These are phyloP conservation scores for Lepiota subincarnata DNA, from an alignment of 768 basidiomycete species.

Conservation along the genomic window DNA sequence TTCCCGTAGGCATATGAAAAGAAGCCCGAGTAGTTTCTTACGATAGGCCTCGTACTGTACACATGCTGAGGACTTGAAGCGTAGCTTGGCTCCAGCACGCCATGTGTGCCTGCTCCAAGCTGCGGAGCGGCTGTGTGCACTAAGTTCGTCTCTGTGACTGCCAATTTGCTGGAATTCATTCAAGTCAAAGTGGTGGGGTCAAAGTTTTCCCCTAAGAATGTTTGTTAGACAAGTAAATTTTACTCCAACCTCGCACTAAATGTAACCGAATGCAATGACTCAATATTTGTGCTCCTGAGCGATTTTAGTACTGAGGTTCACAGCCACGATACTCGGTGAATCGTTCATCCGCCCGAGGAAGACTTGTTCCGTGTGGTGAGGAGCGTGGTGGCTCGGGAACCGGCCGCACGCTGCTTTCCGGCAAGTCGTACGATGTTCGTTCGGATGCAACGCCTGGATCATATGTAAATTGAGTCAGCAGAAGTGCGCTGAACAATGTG, in stretches of 20 bases:
- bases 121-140: not conserved
- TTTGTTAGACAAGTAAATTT: too few relatives aligned
- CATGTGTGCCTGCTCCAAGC: not conserved
- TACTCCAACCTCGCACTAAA: not conserved
- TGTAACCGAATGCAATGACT: too few relatives aligned
- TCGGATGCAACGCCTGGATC: not conserved
- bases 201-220: too few relatives aligned
- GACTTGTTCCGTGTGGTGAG: not conserved
- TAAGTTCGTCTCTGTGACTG: too few relatives aligned
- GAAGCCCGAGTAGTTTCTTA: not conserved
- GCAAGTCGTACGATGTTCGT: not conserved
- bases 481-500: too few relatives aligned
- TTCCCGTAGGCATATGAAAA: too few relatives aligned
- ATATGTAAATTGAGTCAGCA: slow-evolving; percentile 4
- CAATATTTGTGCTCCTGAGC: not conserved
- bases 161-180: too few relatives aligned
- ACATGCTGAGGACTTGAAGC: not conserved
- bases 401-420: not conserved
- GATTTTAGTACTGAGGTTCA: not conserved
- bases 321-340: not conserved
- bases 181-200: too few relatives aligned
- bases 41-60: not conserved
- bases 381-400: slow-evolving; percentile 11
- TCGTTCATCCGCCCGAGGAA: not conserved
- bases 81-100: not conserved